phyloP scores from a whole-genome alignment of 148 eudicot species.

The Rhododendron williamsianum region DNA sequence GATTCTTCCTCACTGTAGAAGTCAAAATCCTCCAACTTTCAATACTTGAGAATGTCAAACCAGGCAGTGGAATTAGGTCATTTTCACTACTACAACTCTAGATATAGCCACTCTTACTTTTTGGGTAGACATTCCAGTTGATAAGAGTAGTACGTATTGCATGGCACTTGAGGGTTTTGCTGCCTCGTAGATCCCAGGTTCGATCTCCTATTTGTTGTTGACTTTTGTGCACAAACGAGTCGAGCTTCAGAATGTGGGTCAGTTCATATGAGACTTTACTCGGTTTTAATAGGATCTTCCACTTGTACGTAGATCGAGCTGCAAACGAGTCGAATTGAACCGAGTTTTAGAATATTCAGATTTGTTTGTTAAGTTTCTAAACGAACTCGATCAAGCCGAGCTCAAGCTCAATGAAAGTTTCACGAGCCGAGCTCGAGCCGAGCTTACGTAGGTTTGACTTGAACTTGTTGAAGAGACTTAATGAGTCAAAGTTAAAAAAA shows the following conservation, averaged over 20 bases:
- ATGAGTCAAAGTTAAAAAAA: too few relatives aligned
- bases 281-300: neutral
- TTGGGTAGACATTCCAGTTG: neutral
- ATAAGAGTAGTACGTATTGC: neutral
- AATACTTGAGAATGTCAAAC: conserved; percentile 1
- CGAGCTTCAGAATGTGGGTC: neutral
- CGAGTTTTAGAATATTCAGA: too few relatives aligned
- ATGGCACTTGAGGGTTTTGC: neutral
- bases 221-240: too few relatives aligned
- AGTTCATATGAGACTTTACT: neutral
- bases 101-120: neutral
- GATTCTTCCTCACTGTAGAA: neutral
- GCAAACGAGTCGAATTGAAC: too few relatives aligned
- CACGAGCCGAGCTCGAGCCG: too few relatives aligned
- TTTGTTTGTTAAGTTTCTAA: too few relatives aligned
- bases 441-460: too few relatives aligned
- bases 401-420: too few relatives aligned
- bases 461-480: too few relatives aligned
- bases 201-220: neutral
- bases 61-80: neutral
- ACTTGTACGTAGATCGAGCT: neutral
- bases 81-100: neutral
- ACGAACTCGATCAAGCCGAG: too few relatives aligned
- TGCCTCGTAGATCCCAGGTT: neutral
- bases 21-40: neutral